Conservation (phyloP, 148 eudicot species). For the Amaranthus cruentus region DNA sequence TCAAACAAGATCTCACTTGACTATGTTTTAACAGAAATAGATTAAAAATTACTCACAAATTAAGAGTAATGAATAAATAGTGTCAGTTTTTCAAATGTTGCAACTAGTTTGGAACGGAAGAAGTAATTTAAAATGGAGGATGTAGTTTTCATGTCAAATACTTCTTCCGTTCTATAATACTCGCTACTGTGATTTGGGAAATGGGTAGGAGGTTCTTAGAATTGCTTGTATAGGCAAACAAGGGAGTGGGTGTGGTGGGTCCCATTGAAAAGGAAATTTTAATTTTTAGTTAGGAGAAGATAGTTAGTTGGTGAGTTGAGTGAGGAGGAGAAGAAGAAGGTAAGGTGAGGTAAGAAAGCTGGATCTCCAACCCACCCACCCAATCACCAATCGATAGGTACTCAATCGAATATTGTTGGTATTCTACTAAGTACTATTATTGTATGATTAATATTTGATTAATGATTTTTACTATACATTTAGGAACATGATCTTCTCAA, state of each 20-base stretch:
- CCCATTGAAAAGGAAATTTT: conserved; percentile 31
- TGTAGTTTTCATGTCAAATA: too few relatives aligned
- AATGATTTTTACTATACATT: background rate
- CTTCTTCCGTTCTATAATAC: too few relatives aligned
- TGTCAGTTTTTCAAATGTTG: too few relatives aligned
- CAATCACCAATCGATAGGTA: conserved; percentile 16
- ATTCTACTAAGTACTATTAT: background rate
- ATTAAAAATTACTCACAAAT: too few relatives aligned
- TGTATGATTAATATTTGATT: conserved; percentile 24
- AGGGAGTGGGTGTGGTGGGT: conserved; percentile 50
- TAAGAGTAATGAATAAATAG: too few relatives aligned
- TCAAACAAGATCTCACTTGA: too few relatives aligned
- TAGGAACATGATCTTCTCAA: conserved; percentile 1
- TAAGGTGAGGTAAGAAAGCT: conserved; percentile 11
- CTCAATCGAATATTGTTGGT: conserved; percentile 19
- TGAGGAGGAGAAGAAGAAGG: conserved; percentile 26
- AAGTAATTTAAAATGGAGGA: too few relatives aligned
- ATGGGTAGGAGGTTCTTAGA: conserved; percentile 17
- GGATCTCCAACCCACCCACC: conserved; percentile 19
- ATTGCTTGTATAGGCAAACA: conserved; percentile 28
- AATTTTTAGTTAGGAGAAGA: conserved; percentile 32
- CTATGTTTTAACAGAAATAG: too few relatives aligned
- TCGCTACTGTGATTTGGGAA: too few relatives aligned
- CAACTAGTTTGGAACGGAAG: too few relatives aligned
- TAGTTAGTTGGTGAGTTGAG: conserved; percentile 38